Evolutionary conservation across 2,329 filamentous ascomycete genomes (phyloP), one percentile per base, ranked within the genome.

Genomic region (Sporothrix mexicana): DNA sequence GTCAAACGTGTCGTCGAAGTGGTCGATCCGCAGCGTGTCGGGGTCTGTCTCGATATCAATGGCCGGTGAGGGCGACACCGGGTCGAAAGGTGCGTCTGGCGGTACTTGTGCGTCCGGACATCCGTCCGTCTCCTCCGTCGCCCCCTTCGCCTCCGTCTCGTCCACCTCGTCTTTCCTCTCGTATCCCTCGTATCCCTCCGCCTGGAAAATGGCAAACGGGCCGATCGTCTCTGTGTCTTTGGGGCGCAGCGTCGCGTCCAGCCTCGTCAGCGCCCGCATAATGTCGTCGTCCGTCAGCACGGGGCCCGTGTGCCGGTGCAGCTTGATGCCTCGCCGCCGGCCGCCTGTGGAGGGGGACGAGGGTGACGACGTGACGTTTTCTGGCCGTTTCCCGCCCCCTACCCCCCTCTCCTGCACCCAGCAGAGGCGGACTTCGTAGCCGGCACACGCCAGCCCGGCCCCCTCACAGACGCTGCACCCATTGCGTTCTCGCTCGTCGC

Each of bases 381-480:
- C 2, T 4, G 2, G 10, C 17, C 51, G 3, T 55, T 7, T 55
- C 7, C 51, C 15, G 45, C n/a, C 36, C 23, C 49, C 36, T 36
- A 55, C 17, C 30, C 20, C 53, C 25, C 9, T 13, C 69, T 64
- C 51, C 61, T 25, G 10, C 64, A 74, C 66, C 73, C 73, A 74
- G n/a, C 51, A 68, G 59, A 74, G 71, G 25, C 62, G 43, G 4
- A 74, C 55, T 3, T 59, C 71, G 41, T 73, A 73, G 13, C 72
- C 69, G 41, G 57, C 71, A 30, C 73, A 74, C 1, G 53, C 3
- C 2, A 74, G 68, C n/a, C 51, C 66, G 17, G 69, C 23, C 13
- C 71, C 47, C 41, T 74, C 73, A 53, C 75, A 76, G 45, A 74
- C 74, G 6, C 59, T 36, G 68, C 74, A 76, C 1, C 67, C 53